These are phyloP conservation scores for Metschnikowia amazonensis DNA, from an alignment of 805 yeast genomes.

Conservation along the genomic window DNA sequence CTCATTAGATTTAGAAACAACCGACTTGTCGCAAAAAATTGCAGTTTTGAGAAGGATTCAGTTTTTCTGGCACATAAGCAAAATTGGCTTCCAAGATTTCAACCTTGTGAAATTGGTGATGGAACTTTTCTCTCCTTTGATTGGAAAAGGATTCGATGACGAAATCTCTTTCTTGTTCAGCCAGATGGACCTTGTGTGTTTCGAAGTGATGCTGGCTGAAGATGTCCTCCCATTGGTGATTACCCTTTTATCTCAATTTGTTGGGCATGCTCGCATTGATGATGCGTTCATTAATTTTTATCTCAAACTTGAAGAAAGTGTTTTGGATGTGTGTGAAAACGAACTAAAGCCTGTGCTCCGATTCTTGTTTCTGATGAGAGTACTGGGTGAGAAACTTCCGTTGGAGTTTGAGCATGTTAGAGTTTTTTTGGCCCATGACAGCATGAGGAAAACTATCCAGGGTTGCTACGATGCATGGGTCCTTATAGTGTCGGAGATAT, in stretches of 20 bases:
- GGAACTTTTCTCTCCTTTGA: slow-evolving; percentile 5
- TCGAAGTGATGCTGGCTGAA: not conserved
- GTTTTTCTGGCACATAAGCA: slow-evolving; percentile 9
- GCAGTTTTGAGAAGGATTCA: slow-evolving; percentile 8
- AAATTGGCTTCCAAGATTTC: not conserved
- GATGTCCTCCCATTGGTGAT: not conserved
- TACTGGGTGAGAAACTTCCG: not conserved
- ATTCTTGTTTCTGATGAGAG: not conserved
- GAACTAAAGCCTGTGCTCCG: not conserved
- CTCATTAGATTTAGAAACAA: slow-evolving; percentile 3
- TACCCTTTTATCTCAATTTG: not conserved
- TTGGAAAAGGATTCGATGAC: slow-evolving; percentile 1
- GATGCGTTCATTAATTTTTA: not conserved
- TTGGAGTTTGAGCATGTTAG: not conserved
- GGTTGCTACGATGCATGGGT: not conserved
- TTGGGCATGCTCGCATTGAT: not conserved
- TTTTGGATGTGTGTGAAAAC: not conserved
- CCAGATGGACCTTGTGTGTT: slow-evolving; percentile 5
- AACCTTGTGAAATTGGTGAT: not conserved
- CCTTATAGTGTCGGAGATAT: not conserved
- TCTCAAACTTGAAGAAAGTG: not conserved
- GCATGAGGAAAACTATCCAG: not conserved
- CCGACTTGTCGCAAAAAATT: not conserved
- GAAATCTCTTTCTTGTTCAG: slow-evolving; percentile 14
- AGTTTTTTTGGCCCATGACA: not conserved